phyloP scores from a whole-genome alignment of 2,329 filamentous ascomycete species.

The Thelonectria blattea region DNA sequence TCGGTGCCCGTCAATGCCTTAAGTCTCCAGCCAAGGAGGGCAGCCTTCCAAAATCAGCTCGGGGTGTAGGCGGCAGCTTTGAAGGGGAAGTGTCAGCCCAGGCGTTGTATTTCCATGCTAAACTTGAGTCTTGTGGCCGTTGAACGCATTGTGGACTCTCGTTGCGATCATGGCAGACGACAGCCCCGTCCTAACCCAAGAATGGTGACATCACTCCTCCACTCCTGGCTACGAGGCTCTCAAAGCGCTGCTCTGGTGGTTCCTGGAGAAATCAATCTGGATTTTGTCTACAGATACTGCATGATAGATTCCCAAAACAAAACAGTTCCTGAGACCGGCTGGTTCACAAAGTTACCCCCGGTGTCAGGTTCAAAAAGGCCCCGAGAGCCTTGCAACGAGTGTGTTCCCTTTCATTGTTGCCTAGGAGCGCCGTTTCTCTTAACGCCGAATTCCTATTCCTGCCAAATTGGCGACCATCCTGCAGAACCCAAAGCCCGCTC shows the following conservation, averaged over 20 bases:
- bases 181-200: background rate
- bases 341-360: background rate
- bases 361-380: background rate
- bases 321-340: background rate
- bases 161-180: background rate
- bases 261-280: background rate
- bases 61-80: background rate
- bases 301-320: background rate
- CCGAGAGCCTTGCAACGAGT: constrained; percentile 1
- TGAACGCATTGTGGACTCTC: background rate
- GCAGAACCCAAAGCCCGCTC: constrained; percentile 4
- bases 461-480: constrained; percentile 10
- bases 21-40: too few species aligned
- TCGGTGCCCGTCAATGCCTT: background rate
- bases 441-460: constrained; percentile 14
- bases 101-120: background rate
- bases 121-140: background rate
- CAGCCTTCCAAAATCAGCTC: background rate
- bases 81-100: background rate
- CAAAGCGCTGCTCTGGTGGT: background rate
- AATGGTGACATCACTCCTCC: constrained; percentile 1
- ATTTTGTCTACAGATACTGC: background rate
- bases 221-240: background rate
- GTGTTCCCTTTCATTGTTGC: background rate
- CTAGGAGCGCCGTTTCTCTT: constrained; percentile 1